phyloP scores from a whole-genome alignment of 2,329 filamentous ascomycete species.

The Claviceps capensis region DNA sequence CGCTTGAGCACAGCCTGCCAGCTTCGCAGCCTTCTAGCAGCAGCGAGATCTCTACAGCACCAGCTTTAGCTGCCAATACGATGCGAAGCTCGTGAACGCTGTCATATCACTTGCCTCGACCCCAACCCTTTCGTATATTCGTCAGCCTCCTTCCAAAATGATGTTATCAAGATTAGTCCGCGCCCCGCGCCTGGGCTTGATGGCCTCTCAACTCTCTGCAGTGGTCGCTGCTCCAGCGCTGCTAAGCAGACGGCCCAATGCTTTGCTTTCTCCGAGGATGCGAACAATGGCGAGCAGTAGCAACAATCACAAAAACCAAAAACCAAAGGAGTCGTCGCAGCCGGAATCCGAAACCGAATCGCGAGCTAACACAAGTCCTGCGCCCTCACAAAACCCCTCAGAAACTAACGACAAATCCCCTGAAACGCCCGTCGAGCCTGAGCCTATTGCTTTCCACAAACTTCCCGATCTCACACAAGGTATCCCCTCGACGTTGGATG shows the following conservation, averaged over 20 bases:
- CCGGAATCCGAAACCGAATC: not conserved
- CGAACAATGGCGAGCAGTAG: constrained; percentile 16
- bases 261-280: constrained; percentile 14
- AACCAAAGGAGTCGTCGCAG: constrained; percentile 5
- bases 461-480: constrained; percentile 88
- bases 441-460: constrained; percentile 44
- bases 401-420: constrained; percentile 5
- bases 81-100: constrained; percentile 2
- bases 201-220: constrained; percentile 15
- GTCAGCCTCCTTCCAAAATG: constrained; percentile 8
- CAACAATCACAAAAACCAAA: constrained; percentile 3
- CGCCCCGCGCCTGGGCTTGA: constrained; percentile 20
- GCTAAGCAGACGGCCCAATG: constrained; percentile 12
- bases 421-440: constrained; percentile 20
- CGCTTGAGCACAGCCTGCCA: not conserved
- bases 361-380: constrained; percentile 6
- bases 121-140: not conserved
- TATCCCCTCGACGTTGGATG: constrained; percentile 79
- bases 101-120: not conserved
- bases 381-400: not conserved
- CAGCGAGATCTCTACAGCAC: not conserved
- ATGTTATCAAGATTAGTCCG: constrained; percentile 27
- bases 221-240: constrained; percentile 13
- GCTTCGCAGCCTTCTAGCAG: not conserved
- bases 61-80: not conserved